A percentile compares a stretch with the other conserved stretches of the same genome.
phyloP scores from a whole-genome alignment of 345 rosid species.

The Hibiscus mutabilis region DNA sequence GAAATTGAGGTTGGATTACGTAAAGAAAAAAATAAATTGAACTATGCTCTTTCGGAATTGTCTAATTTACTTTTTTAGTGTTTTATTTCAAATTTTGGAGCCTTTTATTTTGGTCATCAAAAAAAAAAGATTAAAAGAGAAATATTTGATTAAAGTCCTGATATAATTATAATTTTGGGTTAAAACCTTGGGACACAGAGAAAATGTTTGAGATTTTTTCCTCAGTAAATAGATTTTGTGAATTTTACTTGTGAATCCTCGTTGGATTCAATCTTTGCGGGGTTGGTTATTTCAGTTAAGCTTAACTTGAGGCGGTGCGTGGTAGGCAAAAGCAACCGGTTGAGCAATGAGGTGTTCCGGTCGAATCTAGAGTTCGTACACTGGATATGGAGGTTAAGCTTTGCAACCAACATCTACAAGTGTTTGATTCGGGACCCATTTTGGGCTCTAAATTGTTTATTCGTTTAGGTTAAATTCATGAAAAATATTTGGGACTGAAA shows the following conservation, averaged over 20 bases:
- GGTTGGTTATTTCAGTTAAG: slow-evolving; percentile 54
- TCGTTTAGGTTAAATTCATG: no score
- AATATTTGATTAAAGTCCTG: neutral
- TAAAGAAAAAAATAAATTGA: slow-evolving; percentile 46
- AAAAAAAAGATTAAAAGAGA: neutral
- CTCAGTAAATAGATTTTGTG: neutral
- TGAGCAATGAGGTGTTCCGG: slow-evolving; percentile 69
- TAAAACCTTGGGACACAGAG: neutral
- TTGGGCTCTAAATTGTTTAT: no score
- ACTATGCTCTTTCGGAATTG: slow-evolving; percentile 31
- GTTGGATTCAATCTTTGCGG: neutral
- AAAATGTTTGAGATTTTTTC: neutral
- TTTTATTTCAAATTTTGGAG: neutral
- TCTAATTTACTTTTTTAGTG: slow-evolving; percentile 27
- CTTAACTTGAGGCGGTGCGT: slow-evolving; percentile 64
- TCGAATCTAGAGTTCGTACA: slow-evolving; percentile 42
- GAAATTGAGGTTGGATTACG: slow-evolving; percentile 38
- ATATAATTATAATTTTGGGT: neutral
- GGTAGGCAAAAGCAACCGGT: slow-evolving; percentile 68
- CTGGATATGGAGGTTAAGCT: slow-evolving; percentile 83
- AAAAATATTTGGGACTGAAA: no score
- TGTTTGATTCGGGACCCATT: no score
- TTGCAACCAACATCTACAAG: slow-evolving; percentile 63
- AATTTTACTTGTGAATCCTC: neutral
- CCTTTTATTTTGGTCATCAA: neutral